These are phyloP conservation scores for Paramecium caudatum DNA, from an alignment of 73 alveolate genomes.

Conservation along the genomic window DNA sequence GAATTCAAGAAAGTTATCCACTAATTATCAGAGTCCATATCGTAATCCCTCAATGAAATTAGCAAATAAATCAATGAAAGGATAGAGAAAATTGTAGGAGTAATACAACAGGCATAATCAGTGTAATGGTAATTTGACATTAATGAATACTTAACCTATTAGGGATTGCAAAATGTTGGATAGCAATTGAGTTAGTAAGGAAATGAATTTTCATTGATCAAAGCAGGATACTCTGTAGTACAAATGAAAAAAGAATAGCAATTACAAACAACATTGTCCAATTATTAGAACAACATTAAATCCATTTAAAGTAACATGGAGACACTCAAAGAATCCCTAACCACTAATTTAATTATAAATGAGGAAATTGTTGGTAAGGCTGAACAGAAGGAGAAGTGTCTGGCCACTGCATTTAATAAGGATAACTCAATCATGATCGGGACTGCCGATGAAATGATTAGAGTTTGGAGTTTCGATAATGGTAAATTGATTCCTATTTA, in stretches of 20 bases:
- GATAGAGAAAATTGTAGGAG: neutral
- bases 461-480: neutral
- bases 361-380: conserved; percentile 37
- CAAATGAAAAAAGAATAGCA: neutral
- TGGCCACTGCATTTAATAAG: conserved; percentile 36
- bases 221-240: conserved; percentile 39
- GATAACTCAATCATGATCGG: conserved; percentile 21
- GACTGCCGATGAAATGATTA: neutral
- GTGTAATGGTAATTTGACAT: conserved; percentile 9
- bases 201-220: conserved; percentile 4
- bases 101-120: conserved; percentile 28
- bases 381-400: neutral
- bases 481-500: neutral
- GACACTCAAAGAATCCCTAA: neutral
- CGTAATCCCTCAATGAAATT: conserved; percentile 30
- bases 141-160: neutral
- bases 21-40: conserved; percentile 24
- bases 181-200: conserved; percentile 23
- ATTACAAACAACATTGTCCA: neutral
- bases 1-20: neutral
- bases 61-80: conserved; percentile 30
- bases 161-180: conserved; percentile 2
- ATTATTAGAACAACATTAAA: conserved; percentile 15
- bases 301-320: conserved; percentile 21
- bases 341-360: conserved; percentile 13